Percentiles rank a stretch among this genome's conserved stretches.
Conservation (phyloP, 306 rosid genomes). For the Cicer cuneatum region DNA sequence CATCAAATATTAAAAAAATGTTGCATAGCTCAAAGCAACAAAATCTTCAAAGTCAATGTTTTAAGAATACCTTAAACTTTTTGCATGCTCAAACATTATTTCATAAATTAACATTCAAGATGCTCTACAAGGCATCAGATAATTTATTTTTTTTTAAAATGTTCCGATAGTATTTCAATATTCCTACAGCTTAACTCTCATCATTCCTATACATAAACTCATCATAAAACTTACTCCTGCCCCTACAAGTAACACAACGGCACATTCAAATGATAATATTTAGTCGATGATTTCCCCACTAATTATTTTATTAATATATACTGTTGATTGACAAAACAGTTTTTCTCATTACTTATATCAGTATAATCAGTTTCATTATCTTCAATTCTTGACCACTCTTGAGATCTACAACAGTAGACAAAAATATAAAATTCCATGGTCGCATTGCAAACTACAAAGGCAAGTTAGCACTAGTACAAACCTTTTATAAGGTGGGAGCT, state of each 20-base stretch:
- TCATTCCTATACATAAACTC: neutral
- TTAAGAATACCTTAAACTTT: constrained; percentile 2
- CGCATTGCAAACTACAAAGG: constrained; percentile 34
- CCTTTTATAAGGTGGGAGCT: constrained; percentile 99
- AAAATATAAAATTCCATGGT: constrained; percentile 8
- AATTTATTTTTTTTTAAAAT: neutral
- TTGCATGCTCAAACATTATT: neutral
- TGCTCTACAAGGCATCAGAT: neutral
- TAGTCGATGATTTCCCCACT: neutral
- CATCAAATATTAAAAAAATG: too few relatives aligned
- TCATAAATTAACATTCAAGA: constrained; percentile 9
- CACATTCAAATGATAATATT: constrained; percentile 9
- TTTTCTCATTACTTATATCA: constrained; percentile 11
- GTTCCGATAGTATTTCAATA: neutral
- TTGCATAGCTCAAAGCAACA: neutral
- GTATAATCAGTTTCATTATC: constrained; percentile 34
- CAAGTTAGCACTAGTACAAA: constrained; percentile 52
- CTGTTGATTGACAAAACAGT: constrained; percentile 13
- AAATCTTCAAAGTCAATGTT: neutral
- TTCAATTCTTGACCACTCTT: neutral
- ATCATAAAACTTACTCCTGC: constrained; percentile 8
- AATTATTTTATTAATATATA: constrained; percentile 9
- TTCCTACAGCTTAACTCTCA: constrained; percentile 7
- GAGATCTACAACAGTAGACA: constrained; percentile 4
- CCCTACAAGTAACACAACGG: neutral